These are phyloP conservation scores for Neurospora pannonica DNA, from an alignment of 495 filamentous ascomycete genomes.

Conservation along the genomic window DNA sequence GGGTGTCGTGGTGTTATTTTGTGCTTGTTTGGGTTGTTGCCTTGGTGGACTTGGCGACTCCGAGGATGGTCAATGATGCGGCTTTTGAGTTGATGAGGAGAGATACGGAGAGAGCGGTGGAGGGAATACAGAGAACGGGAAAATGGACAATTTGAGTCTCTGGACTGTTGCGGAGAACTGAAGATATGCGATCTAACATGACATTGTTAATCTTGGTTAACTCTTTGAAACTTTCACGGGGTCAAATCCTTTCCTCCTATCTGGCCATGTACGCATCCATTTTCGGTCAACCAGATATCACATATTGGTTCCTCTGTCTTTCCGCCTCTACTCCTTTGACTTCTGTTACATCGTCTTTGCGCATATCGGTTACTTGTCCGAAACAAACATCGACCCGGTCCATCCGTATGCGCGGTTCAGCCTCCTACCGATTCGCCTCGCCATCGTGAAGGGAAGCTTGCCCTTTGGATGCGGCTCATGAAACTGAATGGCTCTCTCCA, in stretches of 20 bases:
- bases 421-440: conserved; percentile 8
- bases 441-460: conserved; percentile 2
- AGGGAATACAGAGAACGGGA: neutral
- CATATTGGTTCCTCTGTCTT: no score
- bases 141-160: conserved; percentile 4
- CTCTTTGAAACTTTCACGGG: no score
- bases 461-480: conserved; percentile 37
- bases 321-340: no score
- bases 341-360: no score
- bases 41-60: neutral
- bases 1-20: conserved; percentile 4
- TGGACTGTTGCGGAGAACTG: neutral
- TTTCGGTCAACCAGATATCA: no score
- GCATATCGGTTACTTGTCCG: neutral
- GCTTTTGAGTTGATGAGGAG: conserved; percentile 1
- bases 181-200: no score
- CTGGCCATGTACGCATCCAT: no score
- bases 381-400: conserved; percentile 11
- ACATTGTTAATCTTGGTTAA: no score
- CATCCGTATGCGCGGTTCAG: conserved; percentile 11
- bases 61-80: neutral
- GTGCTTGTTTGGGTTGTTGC: neutral
- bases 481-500: conserved; percentile 35
- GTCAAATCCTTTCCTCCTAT: no score
- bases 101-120: conserved; percentile 8